Evolutionary conservation across 1,139 yeast species (phyloP), one percentile per base, ranked within the genome.

Genomic region (Yamadazyma kanchanaburiensis): DNA sequence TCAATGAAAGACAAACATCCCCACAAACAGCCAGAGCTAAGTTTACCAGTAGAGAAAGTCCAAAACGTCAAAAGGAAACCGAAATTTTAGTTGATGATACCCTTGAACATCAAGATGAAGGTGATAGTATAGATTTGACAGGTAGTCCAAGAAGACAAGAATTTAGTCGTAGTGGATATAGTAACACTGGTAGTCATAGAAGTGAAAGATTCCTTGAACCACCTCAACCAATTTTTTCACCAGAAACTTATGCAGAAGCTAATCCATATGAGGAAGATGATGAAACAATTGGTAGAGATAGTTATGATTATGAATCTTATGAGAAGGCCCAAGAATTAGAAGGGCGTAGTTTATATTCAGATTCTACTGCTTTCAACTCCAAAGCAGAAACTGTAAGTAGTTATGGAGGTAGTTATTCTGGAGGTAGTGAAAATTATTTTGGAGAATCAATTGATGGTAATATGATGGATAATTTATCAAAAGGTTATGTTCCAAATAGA

Each of bases 211-310:
- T 77, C 26, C 53, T 78, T 26, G 79, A 76, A 21, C 78, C 79
- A 2, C 84, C 84, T 6, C 74, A 74, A 39, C 85, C 85, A 12
- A 74, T 79, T 12, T 78, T 78, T 42, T 70, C 81, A 2, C 78
- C 80, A 1, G 70, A 73, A 29, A 74, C 82, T 0, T 77, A 69
- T 51, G 80, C 79, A 2, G 80, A 74, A 32, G 81, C 82, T 1
- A 76, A 75, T 14, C 70, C 74, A 11, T 53, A 53, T 16, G 60
- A 69, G 27, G 76, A 79, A 45, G 66, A 59, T 27, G 32, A 29
- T 11, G 45, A 42, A 21, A 40, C 37, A 4, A 15, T 35, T n/a
- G 33, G 39, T 5, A 7, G 20, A 7, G 52, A 42, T 25, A 43
- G 48, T 27, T 64, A 64, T 34, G 70, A 59, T 24, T 63, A 60